phyloP scores from a whole-genome alignment of 2,329 filamentous ascomycete species.

The Talaromyces sp. region DNA sequence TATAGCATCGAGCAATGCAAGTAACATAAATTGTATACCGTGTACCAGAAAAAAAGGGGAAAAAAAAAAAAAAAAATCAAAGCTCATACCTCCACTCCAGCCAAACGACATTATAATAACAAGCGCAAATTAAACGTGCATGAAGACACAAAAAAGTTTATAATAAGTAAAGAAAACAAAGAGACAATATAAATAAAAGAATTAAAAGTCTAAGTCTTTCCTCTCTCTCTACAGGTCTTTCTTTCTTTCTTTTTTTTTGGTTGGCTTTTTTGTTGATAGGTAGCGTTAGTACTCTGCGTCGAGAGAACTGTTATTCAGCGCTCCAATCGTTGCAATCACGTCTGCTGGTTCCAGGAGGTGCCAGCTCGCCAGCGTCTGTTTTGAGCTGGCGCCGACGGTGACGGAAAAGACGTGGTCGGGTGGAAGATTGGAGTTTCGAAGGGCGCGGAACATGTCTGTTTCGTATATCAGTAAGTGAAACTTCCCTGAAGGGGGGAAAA shows the following conservation, averaged over 20 bases:
- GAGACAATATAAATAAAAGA: neutral
- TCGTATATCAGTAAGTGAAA: constrained; percentile 1
- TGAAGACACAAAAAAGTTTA: neutral
- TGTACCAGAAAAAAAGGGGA: neutral
- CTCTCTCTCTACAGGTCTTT: neutral
- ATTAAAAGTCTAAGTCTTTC: neutral
- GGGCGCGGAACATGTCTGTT: constrained; percentile 74
- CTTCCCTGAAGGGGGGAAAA: neutral
- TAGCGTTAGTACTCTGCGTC: constrained; percentile 11
- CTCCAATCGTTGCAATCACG: constrained; percentile 63
- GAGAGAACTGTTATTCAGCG: constrained; percentile 43
- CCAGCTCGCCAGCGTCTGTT: constrained; percentile 85
- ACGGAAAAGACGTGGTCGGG: constrained; percentile 75
- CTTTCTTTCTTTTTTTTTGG: neutral
- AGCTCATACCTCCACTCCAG: neutral
- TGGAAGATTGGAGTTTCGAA: constrained; percentile 54
- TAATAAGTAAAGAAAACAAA: neutral
- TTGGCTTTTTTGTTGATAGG: neutral
- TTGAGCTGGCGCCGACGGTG: constrained; percentile 85
- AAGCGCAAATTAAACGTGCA: neutral
- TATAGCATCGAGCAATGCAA: neutral
- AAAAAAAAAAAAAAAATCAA: neutral
- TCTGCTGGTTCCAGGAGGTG: constrained; percentile 84
- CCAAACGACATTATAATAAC: neutral
- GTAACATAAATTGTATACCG: neutral